A percentile compares a stretch with the other conserved stretches of the same genome.
These are phyloP conservation scores for Metarhizium brunneum DNA, from an alignment of 2,329 filamentous ascomycete genomes.

Conservation along the genomic window DNA sequence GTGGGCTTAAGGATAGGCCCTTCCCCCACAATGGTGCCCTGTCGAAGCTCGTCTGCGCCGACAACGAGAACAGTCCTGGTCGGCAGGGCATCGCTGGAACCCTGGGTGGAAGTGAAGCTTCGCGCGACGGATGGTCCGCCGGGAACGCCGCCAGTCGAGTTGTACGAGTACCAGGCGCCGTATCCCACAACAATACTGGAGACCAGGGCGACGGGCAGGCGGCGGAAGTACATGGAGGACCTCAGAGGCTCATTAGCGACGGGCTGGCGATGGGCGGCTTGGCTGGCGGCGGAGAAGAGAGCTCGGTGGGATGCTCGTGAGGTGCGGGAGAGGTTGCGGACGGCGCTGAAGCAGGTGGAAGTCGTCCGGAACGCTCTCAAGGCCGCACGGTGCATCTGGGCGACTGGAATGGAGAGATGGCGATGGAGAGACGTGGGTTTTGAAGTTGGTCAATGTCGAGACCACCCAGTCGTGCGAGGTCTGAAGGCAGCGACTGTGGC, in stretches of 20 bases:
- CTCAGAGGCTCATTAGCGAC: slow-evolving; percentile 43
- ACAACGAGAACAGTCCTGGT: slow-evolving; percentile 72
- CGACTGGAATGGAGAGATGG: slow-evolving; percentile 1
- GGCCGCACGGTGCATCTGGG: slow-evolving; percentile 65
- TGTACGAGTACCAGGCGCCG: slow-evolving; percentile 68
- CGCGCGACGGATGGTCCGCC: slow-evolving; percentile 25
- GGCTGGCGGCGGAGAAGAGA: slow-evolving; percentile 19
- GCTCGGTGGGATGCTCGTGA: slow-evolving; percentile 26
- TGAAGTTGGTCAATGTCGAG: not conserved
- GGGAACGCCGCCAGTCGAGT: slow-evolving; percentile 24
- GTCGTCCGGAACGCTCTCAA: slow-evolving; percentile 59
- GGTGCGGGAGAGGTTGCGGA: slow-evolving; percentile 46
- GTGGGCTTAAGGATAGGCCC: slow-evolving; percentile 82
- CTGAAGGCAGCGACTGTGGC: not conserved
- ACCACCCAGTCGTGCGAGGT: not conserved
- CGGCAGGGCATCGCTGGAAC: slow-evolving; percentile 29
- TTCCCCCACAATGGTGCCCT: slow-evolving; percentile 75
- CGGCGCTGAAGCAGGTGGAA: slow-evolving; percentile 54
- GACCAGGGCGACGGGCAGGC: slow-evolving; percentile 56
- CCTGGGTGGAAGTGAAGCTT: slow-evolving; percentile 32
- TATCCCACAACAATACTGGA: slow-evolving; percentile 62
- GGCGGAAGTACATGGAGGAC: slow-evolving; percentile 68
- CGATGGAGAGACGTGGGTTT: not conserved
- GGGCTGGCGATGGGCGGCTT: slow-evolving; percentile 18
- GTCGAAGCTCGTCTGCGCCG: slow-evolving; percentile 82